phyloP scores from a whole-genome alignment of 2,329 filamentous ascomycete genomes.

The Fusarium ambrosium region DNA sequence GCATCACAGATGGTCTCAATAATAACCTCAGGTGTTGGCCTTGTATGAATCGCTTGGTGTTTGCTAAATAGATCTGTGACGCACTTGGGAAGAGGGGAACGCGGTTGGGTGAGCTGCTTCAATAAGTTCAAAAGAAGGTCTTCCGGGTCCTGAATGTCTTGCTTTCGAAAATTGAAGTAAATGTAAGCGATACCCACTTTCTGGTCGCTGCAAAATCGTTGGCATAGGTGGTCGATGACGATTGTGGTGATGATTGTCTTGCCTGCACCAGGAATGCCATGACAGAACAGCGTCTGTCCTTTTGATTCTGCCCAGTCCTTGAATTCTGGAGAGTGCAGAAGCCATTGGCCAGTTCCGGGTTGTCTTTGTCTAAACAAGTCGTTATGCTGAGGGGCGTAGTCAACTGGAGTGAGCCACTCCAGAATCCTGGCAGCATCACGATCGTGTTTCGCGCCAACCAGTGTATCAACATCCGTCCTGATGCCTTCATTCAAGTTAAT shows the following conservation, averaged over 20 bases:
- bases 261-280: conserved; percentile 10
- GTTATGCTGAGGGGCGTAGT: conserved; percentile 1
- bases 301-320: background rate
- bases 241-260: conserved; percentile 8
- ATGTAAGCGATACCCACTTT: conserved; percentile 1
- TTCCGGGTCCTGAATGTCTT: background rate
- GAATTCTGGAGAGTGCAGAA: background rate
- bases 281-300: background rate
- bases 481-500: background rate
- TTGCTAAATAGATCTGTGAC: background rate
- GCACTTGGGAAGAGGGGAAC: background rate
- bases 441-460: background rate
- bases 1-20: background rate
- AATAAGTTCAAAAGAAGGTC: background rate
- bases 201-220: background rate
- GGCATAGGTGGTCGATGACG: background rate
- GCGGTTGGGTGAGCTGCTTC: background rate
- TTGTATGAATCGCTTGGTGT: background rate
- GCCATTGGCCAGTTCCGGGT: conserved; percentile 2
- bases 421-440: background rate
- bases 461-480: background rate
- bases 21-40: background rate
- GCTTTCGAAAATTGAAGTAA: background rate
- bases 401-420: conserved; percentile 2
- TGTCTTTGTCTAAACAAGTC: background rate